Percentiles rank a stretch among this genome's conserved stretches.
Conservation (phyloP, 257 asterid genomes). For the Solanum chilense region DNA sequence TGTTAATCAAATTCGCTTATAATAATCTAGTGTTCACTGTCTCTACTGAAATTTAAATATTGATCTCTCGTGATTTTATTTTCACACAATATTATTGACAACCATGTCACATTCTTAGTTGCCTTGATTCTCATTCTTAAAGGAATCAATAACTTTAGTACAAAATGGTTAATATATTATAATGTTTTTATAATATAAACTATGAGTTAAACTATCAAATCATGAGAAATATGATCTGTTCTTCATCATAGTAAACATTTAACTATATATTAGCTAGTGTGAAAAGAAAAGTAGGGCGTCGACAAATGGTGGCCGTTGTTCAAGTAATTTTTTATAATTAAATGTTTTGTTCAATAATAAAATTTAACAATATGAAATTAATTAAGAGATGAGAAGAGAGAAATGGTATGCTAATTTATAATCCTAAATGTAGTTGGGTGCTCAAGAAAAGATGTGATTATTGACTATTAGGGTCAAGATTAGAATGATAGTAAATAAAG, state of each 20-base stretch:
- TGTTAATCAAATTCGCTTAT: background rate
- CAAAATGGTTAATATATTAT: background rate
- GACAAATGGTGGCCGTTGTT: background rate
- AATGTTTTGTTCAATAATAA: background rate
- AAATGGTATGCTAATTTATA: background rate
- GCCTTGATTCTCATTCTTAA: background rate
- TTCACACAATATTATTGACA: background rate
- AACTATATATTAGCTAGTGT: background rate
- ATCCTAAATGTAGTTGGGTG: background rate
- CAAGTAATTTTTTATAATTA: background rate
- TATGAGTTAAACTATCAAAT: slow-evolving; percentile 6
- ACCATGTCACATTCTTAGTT: background rate
- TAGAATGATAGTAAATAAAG: background rate
- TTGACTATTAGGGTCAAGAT: background rate
- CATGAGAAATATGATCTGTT: background rate
- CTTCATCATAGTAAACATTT: background rate
- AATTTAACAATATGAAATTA: background rate
- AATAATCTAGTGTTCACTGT: background rate
- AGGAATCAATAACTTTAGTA: background rate
- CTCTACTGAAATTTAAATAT: background rate
- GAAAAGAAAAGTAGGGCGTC: background rate
- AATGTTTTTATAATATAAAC: background rate
- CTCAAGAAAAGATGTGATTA: background rate
- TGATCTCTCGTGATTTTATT: background rate
- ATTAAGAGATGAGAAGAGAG: background rate